Evolutionary conservation across 176 grass and related monocot genomes (phyloP), one percentile per base, ranked within the genome.

Genomic region (Chloris gayana): DNA sequence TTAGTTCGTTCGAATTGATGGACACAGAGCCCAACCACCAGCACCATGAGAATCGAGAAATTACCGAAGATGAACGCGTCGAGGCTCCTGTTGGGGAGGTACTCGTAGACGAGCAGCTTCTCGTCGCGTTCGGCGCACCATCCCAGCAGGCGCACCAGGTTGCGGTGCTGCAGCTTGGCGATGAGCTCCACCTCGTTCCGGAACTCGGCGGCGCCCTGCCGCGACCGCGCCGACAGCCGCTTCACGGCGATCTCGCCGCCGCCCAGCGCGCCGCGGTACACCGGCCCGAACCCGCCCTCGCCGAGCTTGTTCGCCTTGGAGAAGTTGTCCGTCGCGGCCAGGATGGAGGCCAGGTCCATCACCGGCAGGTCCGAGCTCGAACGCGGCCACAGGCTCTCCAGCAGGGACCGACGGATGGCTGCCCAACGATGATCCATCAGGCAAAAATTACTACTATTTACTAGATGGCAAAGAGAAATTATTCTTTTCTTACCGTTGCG

Each of bases 131-230:
- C 91, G 21, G 90, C 91, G 83, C 94, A 97, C 69, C 91, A 97
- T 3, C 94, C 94, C 67, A 94, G 73, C 15, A 97, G 78, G 9
- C 91, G 84, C 50, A 94, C 94, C n/a, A 97, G 87, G 83, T 97
- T 97, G 64, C 94, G 79, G 85, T 97, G 94, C 89, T 97, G 94
- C 56, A 97, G 91, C 76, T 97, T 97, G 39, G 94, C 94, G 79
- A 97, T 97, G 26, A 87, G 89, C 77, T 97, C 91, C 44, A 93
- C 91, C 84, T 97, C 94, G 53, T 97, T 97, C 69, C 89, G 50
- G 83, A 97, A 97, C 87, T 97, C 94, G 17, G 73, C 78, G 2
- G 73, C 57, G 39, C 94, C 94, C 86, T 97, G 94, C 80, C 84
- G 67, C 18, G 94, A 97, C 76, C 84, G 59, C 41, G 81, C 87